phyloP scores from a whole-genome alignment of 805 yeast genomes.

The Lipomyces yamadae region DNA sequence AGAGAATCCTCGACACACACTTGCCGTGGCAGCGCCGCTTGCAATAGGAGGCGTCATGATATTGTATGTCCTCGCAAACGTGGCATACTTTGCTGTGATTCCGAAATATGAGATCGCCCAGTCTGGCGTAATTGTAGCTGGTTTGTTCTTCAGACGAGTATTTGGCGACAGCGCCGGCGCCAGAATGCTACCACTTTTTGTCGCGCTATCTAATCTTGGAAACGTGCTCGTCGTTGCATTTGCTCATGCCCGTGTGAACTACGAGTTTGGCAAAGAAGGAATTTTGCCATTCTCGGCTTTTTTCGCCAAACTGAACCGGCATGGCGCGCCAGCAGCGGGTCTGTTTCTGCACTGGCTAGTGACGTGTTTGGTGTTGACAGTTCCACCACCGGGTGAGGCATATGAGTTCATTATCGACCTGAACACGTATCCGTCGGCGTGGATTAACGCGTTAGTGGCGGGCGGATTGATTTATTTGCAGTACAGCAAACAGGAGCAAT shows the following conservation, averaged over 20 bases:
- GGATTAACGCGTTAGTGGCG: constrained; percentile 60
- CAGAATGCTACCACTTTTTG: constrained; percentile 58
- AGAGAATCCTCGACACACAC: constrained; percentile 59
- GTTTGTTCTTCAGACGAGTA: constrained; percentile 60
- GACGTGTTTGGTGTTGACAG: constrained; percentile 57
- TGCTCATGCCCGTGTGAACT: constrained; percentile 63
- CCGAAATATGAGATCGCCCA: constrained; percentile 49
- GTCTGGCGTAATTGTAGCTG: constrained; percentile 69
- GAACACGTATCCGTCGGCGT: constrained; percentile 67
- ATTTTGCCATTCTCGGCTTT: constrained; percentile 56
- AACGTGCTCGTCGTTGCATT: constrained; percentile 67
- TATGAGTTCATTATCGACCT: constrained; percentile 67
- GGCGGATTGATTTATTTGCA: constrained; percentile 60
- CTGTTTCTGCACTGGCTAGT: constrained; percentile 60
- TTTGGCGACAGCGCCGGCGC: constrained; percentile 61
- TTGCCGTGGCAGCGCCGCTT: constrained; percentile 64
- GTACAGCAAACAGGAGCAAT: constrained; percentile 53
- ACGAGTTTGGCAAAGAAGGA: constrained; percentile 58
- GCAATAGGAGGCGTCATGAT: constrained; percentile 59
- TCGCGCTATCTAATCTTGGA: constrained; percentile 67
- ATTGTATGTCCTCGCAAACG: constrained; percentile 60
- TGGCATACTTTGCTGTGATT: constrained; percentile 62
- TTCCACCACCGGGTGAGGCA: constrained; percentile 67
- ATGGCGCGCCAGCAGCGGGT: constrained; percentile 51
- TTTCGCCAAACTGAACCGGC: constrained; percentile 52